Evolutionary conservation across 176 grass and related monocot genomes (phyloP).

Genomic region (Musa schizocarpa): DNA sequence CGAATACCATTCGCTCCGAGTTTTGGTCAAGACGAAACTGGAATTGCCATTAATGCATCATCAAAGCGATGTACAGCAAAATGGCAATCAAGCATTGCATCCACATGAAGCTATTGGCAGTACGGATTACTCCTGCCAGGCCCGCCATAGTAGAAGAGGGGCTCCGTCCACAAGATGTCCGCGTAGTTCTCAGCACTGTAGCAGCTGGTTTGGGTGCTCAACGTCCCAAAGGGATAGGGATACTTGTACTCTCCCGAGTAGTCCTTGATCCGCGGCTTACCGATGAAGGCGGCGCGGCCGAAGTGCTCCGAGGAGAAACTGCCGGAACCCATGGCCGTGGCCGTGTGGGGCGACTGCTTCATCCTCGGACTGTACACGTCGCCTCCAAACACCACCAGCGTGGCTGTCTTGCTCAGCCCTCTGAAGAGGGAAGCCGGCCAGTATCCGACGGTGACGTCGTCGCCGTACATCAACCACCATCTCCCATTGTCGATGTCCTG

Average conservation of each 20-base stretch:
- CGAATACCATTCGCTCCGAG: too few species aligned
- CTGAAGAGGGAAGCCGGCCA: background rate
- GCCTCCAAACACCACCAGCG: background rate
- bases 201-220: constrained; percentile 14
- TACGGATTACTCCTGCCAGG: background rate
- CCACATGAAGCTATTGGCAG: too few species aligned
- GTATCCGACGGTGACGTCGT: background rate
- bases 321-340: too few species aligned
- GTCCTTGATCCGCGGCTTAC: too few species aligned
- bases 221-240: constrained; percentile 16
- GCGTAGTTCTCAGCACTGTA: background rate
- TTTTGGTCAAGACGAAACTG: too few species aligned
- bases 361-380: background rate
- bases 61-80: too few species aligned
- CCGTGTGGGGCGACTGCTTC: too few species aligned
- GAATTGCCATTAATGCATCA: too few species aligned
- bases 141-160: background rate
- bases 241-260: background rate
- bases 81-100: too few species aligned
- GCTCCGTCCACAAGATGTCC: background rate
- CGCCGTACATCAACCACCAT: background rate
- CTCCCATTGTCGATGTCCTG: background rate
- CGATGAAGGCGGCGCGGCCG: too few species aligned
- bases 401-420: background rate
- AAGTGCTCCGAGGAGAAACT: too few species aligned